These are phyloP conservation scores for Pythium utonaiense DNA, from an alignment of 352 stramenopile species.

Conservation along the genomic window DNA sequence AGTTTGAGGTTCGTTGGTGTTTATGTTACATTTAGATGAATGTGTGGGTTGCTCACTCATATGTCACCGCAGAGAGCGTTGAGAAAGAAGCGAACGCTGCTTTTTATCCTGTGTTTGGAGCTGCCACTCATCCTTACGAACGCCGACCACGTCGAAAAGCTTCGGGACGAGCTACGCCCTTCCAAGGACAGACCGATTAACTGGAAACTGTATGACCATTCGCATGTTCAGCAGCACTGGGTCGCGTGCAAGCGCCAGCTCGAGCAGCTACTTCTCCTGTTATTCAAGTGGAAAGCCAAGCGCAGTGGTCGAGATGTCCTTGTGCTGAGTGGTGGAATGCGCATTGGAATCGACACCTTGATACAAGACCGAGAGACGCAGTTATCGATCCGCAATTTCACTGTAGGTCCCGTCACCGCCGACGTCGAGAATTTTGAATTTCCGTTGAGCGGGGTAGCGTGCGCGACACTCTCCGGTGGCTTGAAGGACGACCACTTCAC, in stretches of 20 bases:
- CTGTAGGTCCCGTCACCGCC: slow-evolving; percentile 57
- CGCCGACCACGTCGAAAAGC: slow-evolving; percentile 36
- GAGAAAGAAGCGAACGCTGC: slow-evolving; percentile 59
- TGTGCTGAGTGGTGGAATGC: slow-evolving; percentile 65
- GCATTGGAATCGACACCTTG: slow-evolving; percentile 58
- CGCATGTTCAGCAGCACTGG: slow-evolving; percentile 55
- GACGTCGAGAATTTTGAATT: slow-evolving; percentile 49
- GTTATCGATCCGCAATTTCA: slow-evolving; percentile 52
- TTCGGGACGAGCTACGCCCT: slow-evolving; percentile 33
- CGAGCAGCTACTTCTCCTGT: slow-evolving; percentile 58
- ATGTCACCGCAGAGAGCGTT: slow-evolving; percentile 34
- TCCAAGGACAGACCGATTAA: not conserved
- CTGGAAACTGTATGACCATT: slow-evolving; percentile 62
- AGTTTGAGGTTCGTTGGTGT: slow-evolving; percentile 41
- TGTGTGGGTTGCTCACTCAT: not conserved
- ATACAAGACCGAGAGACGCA: slow-evolving; percentile 43
- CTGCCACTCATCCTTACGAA: slow-evolving; percentile 62
- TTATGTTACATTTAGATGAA: not conserved
- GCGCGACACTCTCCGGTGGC: slow-evolving; percentile 37
- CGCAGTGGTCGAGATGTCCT: slow-evolving; percentile 59
- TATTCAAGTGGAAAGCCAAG: slow-evolving; percentile 81
- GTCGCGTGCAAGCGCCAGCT: slow-evolving; percentile 60
- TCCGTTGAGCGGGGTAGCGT: slow-evolving; percentile 43
- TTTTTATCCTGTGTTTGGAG: slow-evolving; percentile 64
- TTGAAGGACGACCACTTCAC: slow-evolving; percentile 53